These are phyloP conservation scores for Zanthoxylum bungeanum DNA, from an alignment of 345 rosid species.

Conservation along the genomic window DNA sequence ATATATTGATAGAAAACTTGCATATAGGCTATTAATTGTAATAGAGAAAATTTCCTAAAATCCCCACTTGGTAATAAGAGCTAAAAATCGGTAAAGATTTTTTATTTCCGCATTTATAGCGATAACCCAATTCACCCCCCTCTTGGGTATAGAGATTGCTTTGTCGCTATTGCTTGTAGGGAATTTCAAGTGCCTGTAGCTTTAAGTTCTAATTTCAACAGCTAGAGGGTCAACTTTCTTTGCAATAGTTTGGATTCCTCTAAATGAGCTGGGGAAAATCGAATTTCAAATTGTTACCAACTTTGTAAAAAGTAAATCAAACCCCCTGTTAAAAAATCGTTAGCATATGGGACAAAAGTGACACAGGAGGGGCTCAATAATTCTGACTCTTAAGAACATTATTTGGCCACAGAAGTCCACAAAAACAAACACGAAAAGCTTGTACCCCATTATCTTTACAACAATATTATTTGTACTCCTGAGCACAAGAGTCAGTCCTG, in stretches of 20 bases:
- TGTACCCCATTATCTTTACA: background rate
- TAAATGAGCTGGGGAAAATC: background rate
- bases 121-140: too few species aligned
- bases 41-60: too few species aligned
- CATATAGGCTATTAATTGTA: too few species aligned
- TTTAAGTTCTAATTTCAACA: background rate
- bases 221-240: background rate
- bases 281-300: background rate
- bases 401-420: background rate
- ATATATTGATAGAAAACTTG: too few species aligned
- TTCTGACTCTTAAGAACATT: background rate
- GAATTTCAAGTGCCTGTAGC: too few species aligned
- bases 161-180: too few species aligned
- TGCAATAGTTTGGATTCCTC: background rate
- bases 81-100: too few species aligned
- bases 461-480: too few species aligned
- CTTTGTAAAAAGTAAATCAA: constrained; percentile 1
- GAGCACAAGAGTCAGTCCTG: too few species aligned
- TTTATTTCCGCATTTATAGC: too few species aligned
- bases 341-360: constrained; percentile 17
- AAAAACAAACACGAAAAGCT: background rate
- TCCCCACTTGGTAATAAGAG: too few species aligned
- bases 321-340: constrained; percentile 2
- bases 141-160: too few species aligned
- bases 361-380: constrained; percentile 8